Conservation (phyloP, 331 rosid genomes). For the Rhamnella rubrinervis region DNA sequence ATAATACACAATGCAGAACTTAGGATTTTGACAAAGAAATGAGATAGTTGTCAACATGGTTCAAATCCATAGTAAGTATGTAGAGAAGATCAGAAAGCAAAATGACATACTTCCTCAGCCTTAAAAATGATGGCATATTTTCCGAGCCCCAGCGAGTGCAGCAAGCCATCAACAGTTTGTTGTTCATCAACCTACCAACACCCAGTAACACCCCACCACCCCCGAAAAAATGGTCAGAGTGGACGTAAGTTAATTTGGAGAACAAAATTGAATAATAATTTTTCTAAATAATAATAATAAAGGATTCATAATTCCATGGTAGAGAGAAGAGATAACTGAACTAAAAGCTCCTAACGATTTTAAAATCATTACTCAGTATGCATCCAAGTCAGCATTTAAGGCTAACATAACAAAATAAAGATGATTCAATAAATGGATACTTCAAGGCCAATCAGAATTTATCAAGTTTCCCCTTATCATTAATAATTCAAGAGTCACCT, state of each 20-base stretch:
- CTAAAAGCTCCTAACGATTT: no score
- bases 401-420: no score
- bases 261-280: background rate
- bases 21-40: background rate
- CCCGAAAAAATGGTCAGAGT: background rate
- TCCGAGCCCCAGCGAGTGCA: slow-evolving; percentile 73
- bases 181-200: slow-evolving; percentile 64
- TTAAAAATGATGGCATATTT: slow-evolving; percentile 81
- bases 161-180: slow-evolving; percentile 76
- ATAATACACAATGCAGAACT: slow-evolving; percentile 1
- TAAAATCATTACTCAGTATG: no score
- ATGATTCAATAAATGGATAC: no score
- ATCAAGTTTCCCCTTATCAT: no score
- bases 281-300: no score
- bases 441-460: no score
- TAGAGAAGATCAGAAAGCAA: slow-evolving; percentile 15
- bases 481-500: no score
- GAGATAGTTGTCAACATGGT: background rate
- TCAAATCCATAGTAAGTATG: background rate
- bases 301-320: no score
- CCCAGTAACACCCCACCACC: slow-evolving; percentile 5
- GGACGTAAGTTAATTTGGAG: background rate
- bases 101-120: slow-evolving; percentile 87
- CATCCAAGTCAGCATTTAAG: no score
- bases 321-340: no score